Evolutionary conservation across 2,329 filamentous ascomycete genomes (phyloP).

Genomic region (Trichophyton simii): DNA sequence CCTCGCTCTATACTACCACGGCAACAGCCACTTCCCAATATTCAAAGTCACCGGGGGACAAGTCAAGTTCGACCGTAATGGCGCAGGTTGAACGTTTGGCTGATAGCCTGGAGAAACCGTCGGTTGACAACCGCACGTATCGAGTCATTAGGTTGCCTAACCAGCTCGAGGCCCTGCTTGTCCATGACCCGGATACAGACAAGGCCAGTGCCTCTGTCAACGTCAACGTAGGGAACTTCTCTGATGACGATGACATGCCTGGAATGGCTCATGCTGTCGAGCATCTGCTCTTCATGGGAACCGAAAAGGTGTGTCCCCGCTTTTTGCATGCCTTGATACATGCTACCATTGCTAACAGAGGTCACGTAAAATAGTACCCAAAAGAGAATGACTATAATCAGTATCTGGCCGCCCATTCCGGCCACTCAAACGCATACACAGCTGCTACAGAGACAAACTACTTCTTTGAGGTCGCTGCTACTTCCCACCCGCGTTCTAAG

Average conservation of each 20-base stretch:
- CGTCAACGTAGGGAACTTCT: conserved; percentile 92
- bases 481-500: conserved; percentile 36
- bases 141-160: conserved; percentile 76
- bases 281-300: conserved; percentile 96
- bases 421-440: conserved; percentile 90
- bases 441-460: conserved; percentile 91
- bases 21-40: background rate
- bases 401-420: conserved; percentile 80
- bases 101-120: conserved; percentile 67
- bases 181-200: conserved; percentile 89
- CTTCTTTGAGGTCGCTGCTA: conserved; percentile 88
- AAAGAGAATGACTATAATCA: conserved; percentile 91
- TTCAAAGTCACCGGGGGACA: background rate
- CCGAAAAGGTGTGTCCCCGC: conserved; percentile 59
- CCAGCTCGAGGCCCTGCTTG: conserved; percentile 76
- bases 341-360: background rate
- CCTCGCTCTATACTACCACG: background rate
- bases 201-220: conserved; percentile 93
- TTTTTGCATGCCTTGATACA: background rate
- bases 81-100: conserved; percentile 40
- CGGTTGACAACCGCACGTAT: conserved; percentile 75
- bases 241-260: conserved; percentile 78
- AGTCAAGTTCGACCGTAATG: conserved; percentile 15
- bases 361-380: conserved; percentile 55
- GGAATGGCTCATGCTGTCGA: conserved; percentile 94